phyloP scores from a whole-genome alignment of 73 alveolate genomes.

The Paramecium sonneborni region DNA sequence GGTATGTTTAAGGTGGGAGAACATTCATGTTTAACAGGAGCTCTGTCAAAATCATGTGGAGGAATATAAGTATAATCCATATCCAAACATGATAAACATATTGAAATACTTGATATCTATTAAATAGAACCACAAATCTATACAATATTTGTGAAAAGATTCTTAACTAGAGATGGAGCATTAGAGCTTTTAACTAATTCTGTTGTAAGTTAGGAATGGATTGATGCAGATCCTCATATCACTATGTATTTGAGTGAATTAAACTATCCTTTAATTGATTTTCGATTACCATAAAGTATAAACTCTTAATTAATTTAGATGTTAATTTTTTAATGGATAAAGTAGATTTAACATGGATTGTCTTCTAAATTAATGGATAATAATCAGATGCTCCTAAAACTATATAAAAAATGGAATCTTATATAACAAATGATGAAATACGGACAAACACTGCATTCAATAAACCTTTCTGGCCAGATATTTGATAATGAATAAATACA shows the following conservation, averaged over 20 bases:
- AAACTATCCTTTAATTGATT: not conserved
- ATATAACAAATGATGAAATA: not conserved
- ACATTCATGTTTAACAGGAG: slow-evolving; percentile 13
- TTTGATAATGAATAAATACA: not conserved
- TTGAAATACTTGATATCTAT: not conserved
- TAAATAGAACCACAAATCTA: not conserved
- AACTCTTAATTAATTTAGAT: not conserved
- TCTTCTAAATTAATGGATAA: not conserved
- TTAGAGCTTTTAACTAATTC: not conserved
- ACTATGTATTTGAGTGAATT: not conserved
- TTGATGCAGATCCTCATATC: slow-evolving; percentile 14
- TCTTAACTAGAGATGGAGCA: not conserved
- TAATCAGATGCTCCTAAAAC: slow-evolving; percentile 6
- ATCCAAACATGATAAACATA: not conserved
- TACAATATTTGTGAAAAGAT: slow-evolving; percentile 7
- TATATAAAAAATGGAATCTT: not conserved
- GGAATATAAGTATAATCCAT: not conserved
- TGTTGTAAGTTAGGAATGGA: not conserved
- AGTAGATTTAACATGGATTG: not conserved
- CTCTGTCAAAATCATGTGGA: slow-evolving; percentile 16
- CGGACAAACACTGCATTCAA: not conserved
- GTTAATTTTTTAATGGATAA: not conserved
- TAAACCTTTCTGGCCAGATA: not conserved
- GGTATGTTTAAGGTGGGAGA: not conserved
- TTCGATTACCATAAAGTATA: not conserved